Conservation (phyloP, 225 moss, liverwort and hornwort genomes). For the Pseudoscleropodium purum region DNA sequence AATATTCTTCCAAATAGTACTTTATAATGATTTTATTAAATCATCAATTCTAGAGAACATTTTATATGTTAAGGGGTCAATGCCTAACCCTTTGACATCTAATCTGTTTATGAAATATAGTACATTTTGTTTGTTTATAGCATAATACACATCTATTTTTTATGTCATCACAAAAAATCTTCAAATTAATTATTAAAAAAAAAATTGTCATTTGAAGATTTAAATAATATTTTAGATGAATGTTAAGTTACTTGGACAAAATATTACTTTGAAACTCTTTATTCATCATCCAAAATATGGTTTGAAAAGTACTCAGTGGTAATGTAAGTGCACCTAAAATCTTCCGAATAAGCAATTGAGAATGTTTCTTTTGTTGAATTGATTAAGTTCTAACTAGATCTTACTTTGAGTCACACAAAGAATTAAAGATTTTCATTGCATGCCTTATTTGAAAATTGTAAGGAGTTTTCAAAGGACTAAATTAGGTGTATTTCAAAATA, state of each 20-base stretch:
- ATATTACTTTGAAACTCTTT: too few species aligned
- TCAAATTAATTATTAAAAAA: not conserved
- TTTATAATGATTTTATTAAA: too few species aligned
- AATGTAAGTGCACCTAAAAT: not conserved
- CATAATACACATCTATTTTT: not conserved
- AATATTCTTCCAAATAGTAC: too few species aligned
- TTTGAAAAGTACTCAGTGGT: too few species aligned
- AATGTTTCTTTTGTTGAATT: not conserved
- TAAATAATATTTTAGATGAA: not conserved
- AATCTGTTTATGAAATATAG: too few species aligned
- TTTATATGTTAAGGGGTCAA: too few species aligned
- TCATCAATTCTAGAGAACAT: too few species aligned
- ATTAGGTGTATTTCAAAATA: not conserved
- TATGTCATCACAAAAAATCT: not conserved
- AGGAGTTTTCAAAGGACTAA: not conserved
- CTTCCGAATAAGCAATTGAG: not conserved
- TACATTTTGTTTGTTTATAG: not conserved
- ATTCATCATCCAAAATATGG: too few species aligned
- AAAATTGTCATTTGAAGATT: not conserved
- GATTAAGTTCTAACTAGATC: not conserved
- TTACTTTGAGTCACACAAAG: not conserved
- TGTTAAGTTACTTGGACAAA: not conserved
- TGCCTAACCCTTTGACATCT: not conserved
- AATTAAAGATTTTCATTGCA: not conserved
- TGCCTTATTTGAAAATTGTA: not conserved